A percentile compares a stretch with the other conserved stretches of the same genome.
phyloP scores from a whole-genome alignment of 495 filamentous ascomycete genomes.

The Oidiodendron maius region DNA sequence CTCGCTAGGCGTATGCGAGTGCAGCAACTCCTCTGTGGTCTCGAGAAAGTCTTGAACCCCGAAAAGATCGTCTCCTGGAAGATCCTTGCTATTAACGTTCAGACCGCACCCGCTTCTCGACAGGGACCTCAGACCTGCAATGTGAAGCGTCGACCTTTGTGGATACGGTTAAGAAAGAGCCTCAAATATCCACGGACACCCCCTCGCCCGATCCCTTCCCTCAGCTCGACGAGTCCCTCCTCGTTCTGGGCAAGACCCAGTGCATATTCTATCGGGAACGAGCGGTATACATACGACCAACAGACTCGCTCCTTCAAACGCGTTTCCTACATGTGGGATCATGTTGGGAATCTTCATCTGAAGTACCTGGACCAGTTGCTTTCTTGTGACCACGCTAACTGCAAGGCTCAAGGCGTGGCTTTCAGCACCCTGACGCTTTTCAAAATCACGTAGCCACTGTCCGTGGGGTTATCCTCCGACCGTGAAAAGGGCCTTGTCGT shows the following conservation, averaged over 20 bases:
- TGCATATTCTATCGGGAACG: constrained; percentile 12
- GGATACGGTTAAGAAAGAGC: not conserved
- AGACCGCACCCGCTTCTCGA: constrained; percentile 7
- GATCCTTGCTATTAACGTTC: constrained; percentile 5
- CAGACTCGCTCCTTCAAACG: constrained; percentile 12
- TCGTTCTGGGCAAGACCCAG: constrained; percentile 6
- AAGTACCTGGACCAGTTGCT: not conserved
- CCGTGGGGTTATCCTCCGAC: not conserved
- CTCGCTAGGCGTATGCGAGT: constrained; percentile 8
- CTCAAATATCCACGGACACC: not conserved
- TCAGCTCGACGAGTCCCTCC: not conserved
- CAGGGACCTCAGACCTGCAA: constrained; percentile 4
- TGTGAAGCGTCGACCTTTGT: not conserved
- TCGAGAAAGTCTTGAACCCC: constrained; percentile 6
- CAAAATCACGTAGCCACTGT: constrained; percentile 20
- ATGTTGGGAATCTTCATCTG: constrained; percentile 11
- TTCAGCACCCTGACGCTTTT: constrained; percentile 16
- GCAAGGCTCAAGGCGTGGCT: constrained; percentile 16
- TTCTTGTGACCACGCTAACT: constrained; percentile 17
- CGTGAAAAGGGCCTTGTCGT: too few species aligned
- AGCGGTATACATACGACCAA: constrained; percentile 4
- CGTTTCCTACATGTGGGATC: constrained; percentile 12
- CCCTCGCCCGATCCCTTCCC: not conserved
- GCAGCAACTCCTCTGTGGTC: constrained; percentile 7
- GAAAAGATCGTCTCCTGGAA: constrained; percentile 3